These are phyloP conservation scores for Tympanopsis confertula DNA, from an alignment of 2,329 filamentous ascomycete species.

Conservation along the genomic window DNA sequence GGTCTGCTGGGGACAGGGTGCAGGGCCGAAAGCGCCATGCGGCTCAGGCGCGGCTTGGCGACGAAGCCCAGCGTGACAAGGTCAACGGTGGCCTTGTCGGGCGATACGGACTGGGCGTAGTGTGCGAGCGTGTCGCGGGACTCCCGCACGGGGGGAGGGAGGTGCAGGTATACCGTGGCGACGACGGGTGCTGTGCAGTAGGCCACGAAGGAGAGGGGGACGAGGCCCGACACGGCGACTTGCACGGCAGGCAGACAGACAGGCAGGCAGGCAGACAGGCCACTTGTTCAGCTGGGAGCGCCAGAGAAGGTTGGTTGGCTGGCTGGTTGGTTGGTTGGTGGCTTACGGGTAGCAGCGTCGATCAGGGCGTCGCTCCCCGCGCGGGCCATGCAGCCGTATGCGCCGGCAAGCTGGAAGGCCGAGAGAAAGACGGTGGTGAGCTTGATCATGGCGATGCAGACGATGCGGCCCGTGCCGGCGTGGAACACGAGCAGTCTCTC, in stretches of 20 bases:
- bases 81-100: constrained; percentile 21
- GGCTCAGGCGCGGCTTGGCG: constrained; percentile 34
- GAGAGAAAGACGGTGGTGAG: constrained; percentile 61
- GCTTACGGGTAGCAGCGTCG: constrained; percentile 8
- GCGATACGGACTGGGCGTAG: constrained; percentile 34
- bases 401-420: constrained; percentile 50
- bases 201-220: constrained; percentile 54
- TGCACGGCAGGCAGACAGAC: constrained; percentile 2
- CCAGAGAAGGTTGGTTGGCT: background rate
- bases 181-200: constrained; percentile 62
- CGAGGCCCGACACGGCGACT: constrained; percentile 47
- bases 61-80: constrained; percentile 43
- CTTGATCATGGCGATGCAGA: constrained; percentile 60
- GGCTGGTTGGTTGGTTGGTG: background rate
- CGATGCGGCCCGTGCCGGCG: constrained; percentile 54
- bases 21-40: constrained; percentile 20
- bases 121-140: constrained; percentile 43
- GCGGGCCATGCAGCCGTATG: constrained; percentile 41
- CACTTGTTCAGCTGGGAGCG: constrained; percentile 2
- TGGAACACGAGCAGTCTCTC: constrained; percentile 62
- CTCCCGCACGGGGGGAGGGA: constrained; percentile 53
- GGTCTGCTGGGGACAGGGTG: constrained; percentile 10
- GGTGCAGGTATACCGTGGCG: constrained; percentile 56
- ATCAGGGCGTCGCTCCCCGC: constrained; percentile 21
- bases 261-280: too few species aligned